Conservation (phyloP, 2,329 filamentous ascomycete genomes). For the Talaromyces verruculosus region DNA sequence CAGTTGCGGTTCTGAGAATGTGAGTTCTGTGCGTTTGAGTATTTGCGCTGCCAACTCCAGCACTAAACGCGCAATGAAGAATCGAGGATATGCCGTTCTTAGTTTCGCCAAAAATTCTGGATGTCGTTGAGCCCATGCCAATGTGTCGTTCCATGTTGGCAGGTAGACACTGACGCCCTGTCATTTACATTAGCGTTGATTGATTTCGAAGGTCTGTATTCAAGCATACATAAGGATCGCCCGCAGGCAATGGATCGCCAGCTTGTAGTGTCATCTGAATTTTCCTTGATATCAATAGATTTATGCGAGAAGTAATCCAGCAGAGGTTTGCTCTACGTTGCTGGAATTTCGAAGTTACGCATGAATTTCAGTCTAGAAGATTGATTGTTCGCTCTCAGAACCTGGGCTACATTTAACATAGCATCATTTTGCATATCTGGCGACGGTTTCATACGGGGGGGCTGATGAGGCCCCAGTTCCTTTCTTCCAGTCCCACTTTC, state of each 20-base stretch:
- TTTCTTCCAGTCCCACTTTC: background rate
- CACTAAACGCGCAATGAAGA: constrained; percentile 13
- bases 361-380: background rate
- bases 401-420: background rate
- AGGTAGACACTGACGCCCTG: constrained; percentile 16
- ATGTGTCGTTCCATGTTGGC: constrained; percentile 11
- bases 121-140: constrained; percentile 13
- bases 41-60: constrained; percentile 2
- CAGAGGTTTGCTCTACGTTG: too few relatives aligned
- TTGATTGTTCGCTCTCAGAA: background rate
- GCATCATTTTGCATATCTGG: background rate
- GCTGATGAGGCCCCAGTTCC: background rate
- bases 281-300: background rate
- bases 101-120: constrained; percentile 13
- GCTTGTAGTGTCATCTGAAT: background rate
- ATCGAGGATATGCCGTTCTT: constrained; percentile 15
- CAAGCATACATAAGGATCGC: background rate
- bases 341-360: too few relatives aligned
- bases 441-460: background rate
- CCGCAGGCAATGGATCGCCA: constrained; percentile 1
- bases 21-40: background rate
- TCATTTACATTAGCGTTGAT: background rate
- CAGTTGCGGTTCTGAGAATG: background rate
- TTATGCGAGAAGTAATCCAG: background rate
- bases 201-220: background rate